Evolutionary conservation across 148 eudicot species (phyloP), one percentile per base, ranked within the genome.

Genomic region (Amaranthus hypochondriacus): DNA sequence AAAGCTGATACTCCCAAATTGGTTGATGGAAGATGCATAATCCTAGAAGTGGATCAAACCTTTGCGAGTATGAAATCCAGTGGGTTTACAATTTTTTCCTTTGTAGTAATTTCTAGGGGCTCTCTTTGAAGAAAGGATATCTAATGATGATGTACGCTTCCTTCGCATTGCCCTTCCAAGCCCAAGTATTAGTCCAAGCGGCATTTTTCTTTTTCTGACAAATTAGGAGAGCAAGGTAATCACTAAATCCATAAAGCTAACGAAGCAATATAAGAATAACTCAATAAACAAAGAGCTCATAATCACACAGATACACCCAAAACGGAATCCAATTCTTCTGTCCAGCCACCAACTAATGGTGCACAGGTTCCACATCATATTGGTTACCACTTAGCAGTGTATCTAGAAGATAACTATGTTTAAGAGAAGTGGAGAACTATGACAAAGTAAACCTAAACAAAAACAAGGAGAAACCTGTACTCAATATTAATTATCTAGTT

Each of bases 21-120:
- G 39, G 39, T 28, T 28, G 15, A 66, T 6, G 21, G 9, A 50
- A 61, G 71, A 8, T 8, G 48, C 49, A 59, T 28, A 28, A 28
- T 44, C 21, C 49, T 50, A 44, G 2, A 73, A 54, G 4, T 56
- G 4, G 12, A 60, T 4, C 56, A 50, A 47, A 95, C 97, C 99
- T 95, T 95, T 92, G 66, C 94, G 91, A 44, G 99, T 95, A 81
- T 95, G 99, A 63, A 95, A 95, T 82, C 99, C 97, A 77, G 94
- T 92, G 5, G 97, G 97, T 76, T 88, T 95, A 87, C 97, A 95
- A 60, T 90, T 92, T 82, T 95, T 95, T 43, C 99, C 99, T 77
- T 95, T 95, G 85, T 95, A 95, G 73, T 88, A 95, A 75, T 87
- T 89, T 49, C 90, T 83, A 3, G 95, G 97, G 3, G 89, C 92